Base-by-base conservation (phyloP, 208 protist genomes). In the Crithidia mellificae region DNA sequence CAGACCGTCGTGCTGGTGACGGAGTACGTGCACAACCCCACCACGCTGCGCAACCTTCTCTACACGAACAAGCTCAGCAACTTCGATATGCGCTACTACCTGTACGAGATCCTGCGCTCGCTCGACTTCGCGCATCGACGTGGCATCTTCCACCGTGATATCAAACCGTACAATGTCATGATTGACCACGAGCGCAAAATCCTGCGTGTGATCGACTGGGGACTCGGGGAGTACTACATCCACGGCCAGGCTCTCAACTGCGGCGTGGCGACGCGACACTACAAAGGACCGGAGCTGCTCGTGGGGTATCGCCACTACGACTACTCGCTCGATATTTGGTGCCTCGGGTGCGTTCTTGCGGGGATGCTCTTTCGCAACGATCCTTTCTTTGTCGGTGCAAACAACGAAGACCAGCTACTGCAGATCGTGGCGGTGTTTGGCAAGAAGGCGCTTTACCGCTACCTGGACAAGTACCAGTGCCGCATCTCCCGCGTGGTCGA, bases 131-230 rank as follows among this genome's bases (percentile, higher is more conserved):
- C 91, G 34, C 98, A 99, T 74, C 97, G 93, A 30, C 97, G 91
- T n/a, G 99, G 99, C 22, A 99, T 99, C 53, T 99, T 99, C 86
- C 99, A 99, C 72, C 90, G 99, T 47, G 98, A 99, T 67, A 98
- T 99, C 43, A 99, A 99, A 80, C 98, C 98, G 29, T 98, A 99
- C 68, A 99, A 99, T 63, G 92, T 99, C 25, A 99, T 99, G 91
- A 99, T 99, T 78, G 98, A 99, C 72, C 98, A 99, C 85, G 72
- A 89, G 46, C 83, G 96, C 34, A 82, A 94, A 32, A 88, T 97
- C 57, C 72, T 99, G 41, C 82, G 98, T 20, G 87, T 99, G 8
- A 99, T 99, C 61, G 97, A 99, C 77, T 99, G 97, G 97, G 95
- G 99, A 34, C 70, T 99, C 1, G 99, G 98, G 7, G 98, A 99